These are phyloP conservation scores for Bjerkandera adusta DNA, from an alignment of 1,284 basidiomycete genomes.

Conservation along the genomic window DNA sequence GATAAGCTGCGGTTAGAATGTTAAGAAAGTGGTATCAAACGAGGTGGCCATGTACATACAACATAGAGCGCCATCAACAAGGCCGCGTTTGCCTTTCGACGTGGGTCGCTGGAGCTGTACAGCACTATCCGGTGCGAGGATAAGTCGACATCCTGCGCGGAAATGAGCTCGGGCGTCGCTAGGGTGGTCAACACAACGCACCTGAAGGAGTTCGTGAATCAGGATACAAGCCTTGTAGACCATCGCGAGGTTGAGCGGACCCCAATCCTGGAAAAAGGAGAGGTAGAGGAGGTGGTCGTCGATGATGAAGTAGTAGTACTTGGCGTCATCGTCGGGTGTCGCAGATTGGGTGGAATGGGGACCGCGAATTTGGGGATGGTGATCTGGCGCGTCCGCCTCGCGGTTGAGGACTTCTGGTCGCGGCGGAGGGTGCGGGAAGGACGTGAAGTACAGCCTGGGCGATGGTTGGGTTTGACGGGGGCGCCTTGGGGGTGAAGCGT, in stretches of 20 bases:
- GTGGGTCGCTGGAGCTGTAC: slow-evolving; percentile 85
- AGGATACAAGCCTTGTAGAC: slow-evolving; percentile 93
- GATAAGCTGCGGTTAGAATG: slow-evolving; percentile 79
- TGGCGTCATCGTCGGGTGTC: slow-evolving; percentile 64
- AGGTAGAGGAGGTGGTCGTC: slow-evolving; percentile 92
- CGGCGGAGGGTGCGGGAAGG: slow-evolving; percentile 72
- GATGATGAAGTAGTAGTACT: slow-evolving; percentile 85
- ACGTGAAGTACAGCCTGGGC: slow-evolving; percentile 80
- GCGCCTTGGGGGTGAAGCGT: no score
- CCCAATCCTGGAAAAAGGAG: slow-evolving; percentile 94
- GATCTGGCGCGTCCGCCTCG: slow-evolving; percentile 44
- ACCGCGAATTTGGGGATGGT: slow-evolving; percentile 58
- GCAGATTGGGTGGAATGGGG: slow-evolving; percentile 53
- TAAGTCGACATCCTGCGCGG: slow-evolving; percentile 63
- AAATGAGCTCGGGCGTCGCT: slow-evolving; percentile 21
- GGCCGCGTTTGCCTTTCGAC: slow-evolving; percentile 91
- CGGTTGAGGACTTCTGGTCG: slow-evolving; percentile 61
- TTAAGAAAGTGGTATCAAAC: slow-evolving; percentile 3
- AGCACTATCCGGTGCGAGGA: slow-evolving; percentile 76
- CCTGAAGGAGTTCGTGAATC: slow-evolving; percentile 86
- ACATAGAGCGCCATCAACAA: slow-evolving; percentile 90
- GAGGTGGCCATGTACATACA: slow-evolving; percentile 43
- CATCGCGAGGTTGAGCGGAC: slow-evolving; percentile 90
- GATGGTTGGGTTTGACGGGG: no score
- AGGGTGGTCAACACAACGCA: slow-evolving; percentile 32